Evolutionary conservation across 2,329 filamentous ascomycete species (phyloP).

Genomic region (Colletotrichum sp.): DNA sequence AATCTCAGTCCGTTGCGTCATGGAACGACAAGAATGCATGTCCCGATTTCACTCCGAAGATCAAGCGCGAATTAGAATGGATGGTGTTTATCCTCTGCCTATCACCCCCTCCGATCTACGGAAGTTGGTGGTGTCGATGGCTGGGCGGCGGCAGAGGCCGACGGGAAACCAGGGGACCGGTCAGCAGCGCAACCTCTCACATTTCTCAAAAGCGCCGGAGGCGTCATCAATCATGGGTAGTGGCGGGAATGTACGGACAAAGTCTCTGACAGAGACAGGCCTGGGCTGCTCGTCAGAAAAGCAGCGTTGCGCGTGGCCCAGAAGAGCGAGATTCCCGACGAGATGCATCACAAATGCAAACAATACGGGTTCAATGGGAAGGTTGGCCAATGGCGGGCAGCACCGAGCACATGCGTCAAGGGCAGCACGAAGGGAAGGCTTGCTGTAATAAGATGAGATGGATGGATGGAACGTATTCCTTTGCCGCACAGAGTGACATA

Average conservation of each 20-base stretch:
- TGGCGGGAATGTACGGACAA: neutral
- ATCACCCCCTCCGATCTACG: conserved; percentile 12
- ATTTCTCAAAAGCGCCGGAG: conserved; percentile 17
- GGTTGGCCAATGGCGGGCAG: conserved; percentile 6
- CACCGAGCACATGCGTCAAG: conserved; percentile 7
- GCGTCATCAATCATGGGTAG: conserved; percentile 4
- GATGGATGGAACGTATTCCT: neutral
- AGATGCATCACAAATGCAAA: neutral
- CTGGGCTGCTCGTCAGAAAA: neutral
- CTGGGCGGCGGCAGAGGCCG: conserved; percentile 9
- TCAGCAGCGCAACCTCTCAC: neutral
- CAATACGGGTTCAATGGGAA: neutral
- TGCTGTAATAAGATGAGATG: neutral
- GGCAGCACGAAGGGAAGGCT: neutral
- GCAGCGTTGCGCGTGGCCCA: neutral
- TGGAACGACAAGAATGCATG: neutral
- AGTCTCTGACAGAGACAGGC: neutral
- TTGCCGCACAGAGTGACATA: neutral
- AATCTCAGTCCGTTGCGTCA: neutral
- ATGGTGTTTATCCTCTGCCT: neutral
- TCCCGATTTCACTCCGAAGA: neutral
- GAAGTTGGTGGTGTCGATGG: neutral
- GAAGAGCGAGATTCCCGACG: neutral
- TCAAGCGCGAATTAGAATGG: neutral
- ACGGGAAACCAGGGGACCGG: neutral